Evolutionary conservation across 768 basidiomycete genomes (phyloP).

Genomic region (Gymnopilus dilepis): DNA sequence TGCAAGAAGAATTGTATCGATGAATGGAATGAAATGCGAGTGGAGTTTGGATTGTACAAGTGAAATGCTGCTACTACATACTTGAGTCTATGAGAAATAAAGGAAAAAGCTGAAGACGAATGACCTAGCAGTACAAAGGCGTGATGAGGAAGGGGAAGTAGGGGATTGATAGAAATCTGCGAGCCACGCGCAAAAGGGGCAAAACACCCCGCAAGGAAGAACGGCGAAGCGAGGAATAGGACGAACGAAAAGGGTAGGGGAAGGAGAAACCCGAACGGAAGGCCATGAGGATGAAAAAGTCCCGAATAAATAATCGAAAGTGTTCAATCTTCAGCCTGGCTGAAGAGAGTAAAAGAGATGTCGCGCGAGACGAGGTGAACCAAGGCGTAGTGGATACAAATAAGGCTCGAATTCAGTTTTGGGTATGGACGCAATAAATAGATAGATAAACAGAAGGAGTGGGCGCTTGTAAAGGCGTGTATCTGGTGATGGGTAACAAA

Average conservation of each 20-base stretch:
- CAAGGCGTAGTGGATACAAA: slow-evolving; percentile 9
- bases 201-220: not conserved
- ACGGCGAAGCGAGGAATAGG: not conserved
- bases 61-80: slow-evolving; percentile 4
- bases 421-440: slow-evolving; percentile 29
- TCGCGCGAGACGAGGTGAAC: not conserved
- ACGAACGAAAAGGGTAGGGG: not conserved
- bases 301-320: slow-evolving; percentile 1
- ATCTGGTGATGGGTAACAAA: not conserved
- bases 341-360: not conserved
- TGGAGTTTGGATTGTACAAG: slow-evolving; percentile 7
- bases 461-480: slow-evolving; percentile 7
- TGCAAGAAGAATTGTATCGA: not conserved
- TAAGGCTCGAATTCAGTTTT: slow-evolving; percentile 6
- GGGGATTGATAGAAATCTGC: not conserved
- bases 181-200: slow-evolving; percentile 2
- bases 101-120: not conserved
- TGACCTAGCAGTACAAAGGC: slow-evolving; percentile 6
- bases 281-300: not conserved
- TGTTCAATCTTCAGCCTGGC: slow-evolving; percentile 15
- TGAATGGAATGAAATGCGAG: not conserved
- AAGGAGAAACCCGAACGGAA: not conserved
- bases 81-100: not conserved
- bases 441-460: slow-evolving; percentile 17
- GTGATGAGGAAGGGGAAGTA: not conserved